Evolutionary conservation across 768 basidiomycete genomes (phyloP), one percentile per base, ranked within the genome.

Genomic region (Cystoderma amianthinum): DNA sequence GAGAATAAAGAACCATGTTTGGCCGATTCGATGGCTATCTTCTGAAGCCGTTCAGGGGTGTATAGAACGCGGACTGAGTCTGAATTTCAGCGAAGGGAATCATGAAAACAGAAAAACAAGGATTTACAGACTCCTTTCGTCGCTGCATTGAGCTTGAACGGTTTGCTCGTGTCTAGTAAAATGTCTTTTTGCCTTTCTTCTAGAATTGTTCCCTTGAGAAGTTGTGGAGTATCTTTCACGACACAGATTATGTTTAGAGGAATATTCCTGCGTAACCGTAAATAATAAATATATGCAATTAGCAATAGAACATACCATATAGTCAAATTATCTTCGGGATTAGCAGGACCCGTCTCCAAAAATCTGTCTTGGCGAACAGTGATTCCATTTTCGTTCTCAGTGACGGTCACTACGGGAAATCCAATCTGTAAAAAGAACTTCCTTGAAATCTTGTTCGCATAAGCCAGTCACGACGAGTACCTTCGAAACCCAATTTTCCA

Each of bases 401-500:
- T 84, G 35, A 98, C 89, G 21, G 80, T 85, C 42, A 98, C 59
- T 18, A 98, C 81, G 1, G 96, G 96, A 69, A 84, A 97, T 12
- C 96, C 96, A 35, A 72, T 68, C 65, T 66, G 35, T 44, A 43
- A 36, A 42, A 25, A 24, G 18, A 40, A 23, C 5, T 15, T n/a
- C n/a, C 23, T 39, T 37, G 15, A 13, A 19, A n/a, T n/a, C n/a
- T n/a, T n/a, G n/a, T n/a, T n/a, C n/a, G n/a, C n/a, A n/a, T n/a
- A n/a, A n/a, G n/a, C n/a, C n/a, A n/a, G n/a, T n/a, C n/a, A n/a
- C n/a, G n/a, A n/a, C n/a, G n/a, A n/a, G 3, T 22, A 80, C 83
- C 71, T 90, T 86, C 39, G 78, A 74, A 28, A 91, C 84, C 95
- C 94, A 99, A 56, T 84, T 85, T 44, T 88, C 78, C 88, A 97